Conservation (phyloP, 495 filamentous ascomycete species). For the Penicillium goetzii region DNA sequence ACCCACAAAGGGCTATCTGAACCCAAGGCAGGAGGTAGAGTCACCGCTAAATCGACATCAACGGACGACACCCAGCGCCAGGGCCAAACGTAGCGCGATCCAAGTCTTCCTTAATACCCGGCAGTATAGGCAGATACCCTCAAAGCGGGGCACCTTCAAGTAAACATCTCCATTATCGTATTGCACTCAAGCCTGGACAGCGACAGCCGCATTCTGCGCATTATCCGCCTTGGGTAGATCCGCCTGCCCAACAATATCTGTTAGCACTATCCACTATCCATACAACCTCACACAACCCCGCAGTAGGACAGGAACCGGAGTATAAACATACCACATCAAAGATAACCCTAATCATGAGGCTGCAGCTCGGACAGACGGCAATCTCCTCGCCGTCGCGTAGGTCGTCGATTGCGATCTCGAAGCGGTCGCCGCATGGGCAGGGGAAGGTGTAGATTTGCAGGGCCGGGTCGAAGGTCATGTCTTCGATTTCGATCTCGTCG, state of each 20-base stretch:
- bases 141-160: not conserved
- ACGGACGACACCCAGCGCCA: not conserved
- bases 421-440: slow-evolving; percentile 95
- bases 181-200: slow-evolving; percentile 42
- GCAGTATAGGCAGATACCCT: not conserved
- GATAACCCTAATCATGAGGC: slow-evolving; percentile 92
- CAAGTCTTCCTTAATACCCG: not conserved
- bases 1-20: not conserved
- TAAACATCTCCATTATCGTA: not conserved
- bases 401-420: slow-evolving; percentile 87
- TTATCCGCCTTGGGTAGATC: slow-evolving; percentile 50
- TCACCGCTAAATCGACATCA: not conserved
- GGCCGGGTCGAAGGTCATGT: slow-evolving; percentile 88
- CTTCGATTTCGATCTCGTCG: slow-evolving; percentile 99
- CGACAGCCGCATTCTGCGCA: slow-evolving; percentile 36
- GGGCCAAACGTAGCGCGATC: not conserved
- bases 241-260: slow-evolving; percentile 29
- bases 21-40: not conserved
- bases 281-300: not conserved
- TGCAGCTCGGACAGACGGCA: slow-evolving; percentile 94
- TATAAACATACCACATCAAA: slow-evolving; percentile 73
- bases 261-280: slow-evolving; percentile 16
- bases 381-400: slow-evolving; percentile 88
- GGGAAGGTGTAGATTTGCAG: slow-evolving; percentile 92
- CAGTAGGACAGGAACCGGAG: not conserved